phyloP scores from a whole-genome alignment of 2,329 filamentous ascomycete genomes.

The Escovopsis weberi region DNA sequence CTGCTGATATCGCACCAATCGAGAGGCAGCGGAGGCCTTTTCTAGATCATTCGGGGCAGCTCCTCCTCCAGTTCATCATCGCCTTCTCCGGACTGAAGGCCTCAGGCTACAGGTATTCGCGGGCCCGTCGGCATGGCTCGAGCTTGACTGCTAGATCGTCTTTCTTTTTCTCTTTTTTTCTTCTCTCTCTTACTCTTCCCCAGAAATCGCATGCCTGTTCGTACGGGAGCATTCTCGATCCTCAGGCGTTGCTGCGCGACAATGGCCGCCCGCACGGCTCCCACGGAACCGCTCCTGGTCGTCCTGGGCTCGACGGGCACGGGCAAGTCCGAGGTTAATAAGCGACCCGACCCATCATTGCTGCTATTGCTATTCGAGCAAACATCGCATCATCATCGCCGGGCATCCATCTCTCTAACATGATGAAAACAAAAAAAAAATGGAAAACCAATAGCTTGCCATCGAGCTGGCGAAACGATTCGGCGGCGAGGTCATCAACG shows the following conservation, averaged over 20 bases:
- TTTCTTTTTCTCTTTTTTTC: neutral
- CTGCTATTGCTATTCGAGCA: neutral
- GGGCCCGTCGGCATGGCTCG: neutral
- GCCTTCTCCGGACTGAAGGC: no score
- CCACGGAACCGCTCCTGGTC: conserved; percentile 52
- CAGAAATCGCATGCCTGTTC: conserved; percentile 13
- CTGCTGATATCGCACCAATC: no score
- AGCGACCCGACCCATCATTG: neutral
- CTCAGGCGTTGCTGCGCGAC: conserved; percentile 21
- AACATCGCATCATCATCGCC: neutral
- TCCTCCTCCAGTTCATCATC: no score
- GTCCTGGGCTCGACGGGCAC: conserved; percentile 85
- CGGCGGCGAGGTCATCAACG: conserved; percentile 91
- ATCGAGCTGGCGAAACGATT: conserved; percentile 72
- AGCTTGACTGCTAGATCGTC: neutral
- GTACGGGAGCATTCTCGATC: conserved; percentile 8
- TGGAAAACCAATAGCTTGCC: conserved; percentile 50
- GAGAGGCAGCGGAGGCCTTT: neutral
- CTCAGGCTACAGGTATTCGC: no score
- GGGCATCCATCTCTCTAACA: neutral
- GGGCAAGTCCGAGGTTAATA: conserved; percentile 72
- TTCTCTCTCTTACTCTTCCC: conserved; percentile 3
- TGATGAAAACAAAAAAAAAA: neutral
- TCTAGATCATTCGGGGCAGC: neutral
- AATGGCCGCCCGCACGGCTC: conserved; percentile 26